Base-by-base conservation (phyloP, 2,329 filamentous ascomycete genomes). In the Aaosphaeria pasadenensis region DNA sequence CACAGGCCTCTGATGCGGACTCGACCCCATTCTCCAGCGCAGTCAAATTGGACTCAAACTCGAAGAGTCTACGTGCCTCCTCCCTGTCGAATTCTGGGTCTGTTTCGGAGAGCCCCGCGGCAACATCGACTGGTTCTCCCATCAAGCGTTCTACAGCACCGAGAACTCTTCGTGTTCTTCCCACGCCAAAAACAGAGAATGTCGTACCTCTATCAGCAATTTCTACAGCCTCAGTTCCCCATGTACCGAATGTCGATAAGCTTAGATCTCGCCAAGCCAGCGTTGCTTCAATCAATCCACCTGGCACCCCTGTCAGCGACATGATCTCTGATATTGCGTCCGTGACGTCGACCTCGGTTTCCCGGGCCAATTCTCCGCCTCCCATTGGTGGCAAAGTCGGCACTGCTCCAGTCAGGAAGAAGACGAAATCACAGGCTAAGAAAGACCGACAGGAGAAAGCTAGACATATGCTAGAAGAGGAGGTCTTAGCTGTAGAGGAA, bases 381-480 rank as follows among this genome's bases (percentile, higher is more conserved):
- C 86, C 63, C 5, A 44, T 85, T 6, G 80, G 80, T 30, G 74
- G 76, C 4, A 86, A 79, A 57, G 75, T 90, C 42, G 87, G 88
- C 4, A 83, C 83, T 42, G 86, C 87, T 4, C 83, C 86, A 11
- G 76, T 88, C 3, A 79, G 87, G 50, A 74, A 76, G 24, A 88
- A 86, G 41, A 90, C 88, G 6, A 91, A 91, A 74, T 90, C 85
- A 59, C 86, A 89, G 64, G 82, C 87, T 63, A 87, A 87, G 64
- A 92, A 91, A 69, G 83, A 88, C 60, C 82, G 85, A 53, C 86
- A 85, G 64, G 85, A 71, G 48, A 59, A 63, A 9, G 67, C 87
- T 53, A 80, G 79, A 13, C 74, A 82, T 50, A 87, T 84, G 60
- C 83, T 85, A 59, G 84, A 87, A 47, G 79, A 77, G 32, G 77